Base-by-base conservation (phyloP, 176 grass and related monocot genomes). In the Dactylis glomerata region DNA sequence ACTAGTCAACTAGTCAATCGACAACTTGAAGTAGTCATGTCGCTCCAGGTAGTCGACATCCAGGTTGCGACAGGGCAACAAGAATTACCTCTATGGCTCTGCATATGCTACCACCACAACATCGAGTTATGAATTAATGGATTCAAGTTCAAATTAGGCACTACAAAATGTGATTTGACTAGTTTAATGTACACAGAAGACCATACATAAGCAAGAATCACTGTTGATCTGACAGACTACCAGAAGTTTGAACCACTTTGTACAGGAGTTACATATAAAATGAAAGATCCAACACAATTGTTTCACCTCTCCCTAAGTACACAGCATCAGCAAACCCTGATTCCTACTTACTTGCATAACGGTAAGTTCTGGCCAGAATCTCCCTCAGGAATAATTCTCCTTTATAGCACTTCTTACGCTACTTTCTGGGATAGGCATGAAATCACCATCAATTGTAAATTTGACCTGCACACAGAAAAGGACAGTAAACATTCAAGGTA, bases 361-460 rank as follows among this genome's bases (percentile, higher is more conserved):
- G 80, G 73, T 95, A 42, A 98, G 92, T 68, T 95, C 87, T 86
- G 91, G 83, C 34, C 23, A 87, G 76, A 98, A 98, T 73, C 83
- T 95, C 63, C 85, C 73, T 22, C 89, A 87, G 5, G 78, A 36
- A 76, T 93, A 98, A 55, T 98, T 98, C 58, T 98, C 95, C 74
- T 83, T 59, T 46, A 93, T 92, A 54, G 91, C 91, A 47, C 36
- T 68, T 89, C 62, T 93, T 24, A 98, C 77, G 31, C 34, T 82
- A 76, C 79, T 83, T 67, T 95, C 91, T 45, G 66, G 87, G 61
- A 95, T 27, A 62, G 95, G 95, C 77, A 92, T 64, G 77, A 90
- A 98, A 76, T 98, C 91, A 79, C 76, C 81, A 78, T 93, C 79
- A 44, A 95, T 92, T 41, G 78, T 85, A 83, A 98, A 98, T 84